phyloP scores from a whole-genome alignment of 139 green algal genomes.

The Bryopsis sp. region DNA sequence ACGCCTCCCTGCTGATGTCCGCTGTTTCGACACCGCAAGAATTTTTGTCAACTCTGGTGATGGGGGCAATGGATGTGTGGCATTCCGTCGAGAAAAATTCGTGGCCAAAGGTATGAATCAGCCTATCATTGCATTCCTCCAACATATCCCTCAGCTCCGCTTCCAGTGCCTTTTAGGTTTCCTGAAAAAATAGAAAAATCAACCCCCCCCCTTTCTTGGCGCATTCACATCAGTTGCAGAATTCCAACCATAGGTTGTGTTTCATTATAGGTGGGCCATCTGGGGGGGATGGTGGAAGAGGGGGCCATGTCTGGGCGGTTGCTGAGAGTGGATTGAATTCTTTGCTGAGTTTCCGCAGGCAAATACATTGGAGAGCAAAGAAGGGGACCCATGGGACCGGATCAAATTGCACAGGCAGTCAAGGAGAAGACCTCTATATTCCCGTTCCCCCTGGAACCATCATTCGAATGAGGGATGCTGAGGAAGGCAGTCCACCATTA shows the following conservation, averaged over 20 bases:
- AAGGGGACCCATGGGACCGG: conserved; percentile 40
- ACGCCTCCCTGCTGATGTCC: conserved; percentile 64
- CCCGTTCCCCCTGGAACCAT: conserved; percentile 83
- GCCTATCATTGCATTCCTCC: conserved; percentile 10
- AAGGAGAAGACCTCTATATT: conserved; percentile 68
- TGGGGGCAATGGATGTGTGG: conserved; percentile 87
- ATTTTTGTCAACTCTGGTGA: conserved; percentile 86
- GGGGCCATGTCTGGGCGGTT: conserved; percentile 74
- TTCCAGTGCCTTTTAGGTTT: neutral
- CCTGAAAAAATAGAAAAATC: neutral
- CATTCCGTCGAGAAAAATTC: conserved; percentile 94
- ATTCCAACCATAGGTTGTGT: neutral
- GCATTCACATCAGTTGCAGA: neutral
- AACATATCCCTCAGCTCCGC: neutral
- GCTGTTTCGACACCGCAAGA: conserved; percentile 87
- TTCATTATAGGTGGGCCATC: conserved; percentile 57
- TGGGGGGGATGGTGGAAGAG: conserved; percentile 84
- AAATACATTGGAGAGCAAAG: conserved; percentile 43
- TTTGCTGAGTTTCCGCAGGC: conserved; percentile 55
- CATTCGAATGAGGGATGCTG: conserved; percentile 51
- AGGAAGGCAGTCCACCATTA: conserved; percentile 38
- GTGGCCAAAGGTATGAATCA: conserved; percentile 52
- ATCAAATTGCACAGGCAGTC: conserved; percentile 58
- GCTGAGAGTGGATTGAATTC: conserved; percentile 64
- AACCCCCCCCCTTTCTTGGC: neutral